Conservation (phyloP, 768 basidiomycete genomes). For the Panaeolus cyanescens region DNA sequence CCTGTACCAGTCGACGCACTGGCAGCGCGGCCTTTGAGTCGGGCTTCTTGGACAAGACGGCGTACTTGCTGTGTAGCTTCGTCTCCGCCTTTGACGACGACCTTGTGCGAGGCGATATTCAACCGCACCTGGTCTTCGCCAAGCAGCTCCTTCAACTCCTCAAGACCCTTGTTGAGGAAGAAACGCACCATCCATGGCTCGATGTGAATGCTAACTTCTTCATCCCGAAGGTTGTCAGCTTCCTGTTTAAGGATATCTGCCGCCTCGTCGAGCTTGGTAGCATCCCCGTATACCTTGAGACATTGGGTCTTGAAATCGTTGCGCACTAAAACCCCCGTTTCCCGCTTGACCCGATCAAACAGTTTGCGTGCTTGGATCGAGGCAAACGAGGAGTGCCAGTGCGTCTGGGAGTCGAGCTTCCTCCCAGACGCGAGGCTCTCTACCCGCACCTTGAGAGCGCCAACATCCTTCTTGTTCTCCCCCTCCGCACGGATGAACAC, state of each 20-base stretch:
- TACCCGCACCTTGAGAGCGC: conserved; percentile 59
- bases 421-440: conserved; percentile 56
- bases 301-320: conserved; percentile 45
- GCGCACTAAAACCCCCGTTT: conserved; percentile 44
- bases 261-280: conserved; percentile 39
- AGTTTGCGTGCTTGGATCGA: conserved; percentile 31
- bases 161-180: conserved; percentile 52
- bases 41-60: conserved; percentile 44
- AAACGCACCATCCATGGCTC: conserved; percentile 43
- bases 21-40: conserved; percentile 4
- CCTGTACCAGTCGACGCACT: conserved; percentile 5
- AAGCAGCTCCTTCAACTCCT: conserved; percentile 50
- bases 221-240: conserved; percentile 46
- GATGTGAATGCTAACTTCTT: conserved; percentile 28
- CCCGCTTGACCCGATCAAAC: conserved; percentile 20
- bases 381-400: conserved; percentile 52
- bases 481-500: conserved; percentile 50
- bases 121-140: conserved; percentile 57
- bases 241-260: conserved; percentile 46
- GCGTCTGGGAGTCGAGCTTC: conserved; percentile 36
- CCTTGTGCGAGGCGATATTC: conserved; percentile 34
- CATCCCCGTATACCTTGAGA: conserved; percentile 49
- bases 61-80: conserved; percentile 52
- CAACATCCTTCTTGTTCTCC: conserved; percentile 52
- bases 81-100: conserved; percentile 52